Evolutionary conservation across 169 alveolate species (phyloP).

Genomic region (Perkinsus chesapeaki): DNA sequence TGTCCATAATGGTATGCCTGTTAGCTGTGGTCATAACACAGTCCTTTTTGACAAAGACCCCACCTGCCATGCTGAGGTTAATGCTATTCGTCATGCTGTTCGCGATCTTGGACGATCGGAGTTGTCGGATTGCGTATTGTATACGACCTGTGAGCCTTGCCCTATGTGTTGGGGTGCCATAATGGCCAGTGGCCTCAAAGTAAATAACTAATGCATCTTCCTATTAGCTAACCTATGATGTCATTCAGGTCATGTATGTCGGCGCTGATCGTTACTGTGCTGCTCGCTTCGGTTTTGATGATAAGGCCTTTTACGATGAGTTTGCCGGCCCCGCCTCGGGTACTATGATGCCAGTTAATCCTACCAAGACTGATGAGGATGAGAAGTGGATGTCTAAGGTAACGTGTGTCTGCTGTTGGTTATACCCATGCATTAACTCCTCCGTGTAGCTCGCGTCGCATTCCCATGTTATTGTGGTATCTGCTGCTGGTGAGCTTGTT

Average conservation of each 20-base stretch:
- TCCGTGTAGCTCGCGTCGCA: not conserved
- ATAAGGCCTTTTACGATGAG: slow-evolving; percentile 6
- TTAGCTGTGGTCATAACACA: slow-evolving; percentile 7
- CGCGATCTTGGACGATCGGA: not conserved
- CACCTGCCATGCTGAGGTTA: slow-evolving; percentile 8
- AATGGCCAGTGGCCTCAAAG: slow-evolving; percentile 2
- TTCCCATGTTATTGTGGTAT: not conserved
- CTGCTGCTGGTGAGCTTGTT: not conserved
- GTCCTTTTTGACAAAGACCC: not conserved
- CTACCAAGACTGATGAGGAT: not conserved
- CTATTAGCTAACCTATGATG: too few relatives aligned
- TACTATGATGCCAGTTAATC: not conserved
- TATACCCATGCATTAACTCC: not conserved
- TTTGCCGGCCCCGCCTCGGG: not conserved
- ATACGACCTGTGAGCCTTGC: slow-evolving; percentile 9
- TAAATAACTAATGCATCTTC: too few relatives aligned
- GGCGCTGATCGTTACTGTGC: slow-evolving; percentile 11
- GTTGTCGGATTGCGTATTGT: not conserved
- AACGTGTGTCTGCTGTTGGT: not conserved
- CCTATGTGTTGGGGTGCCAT: slow-evolving; percentile 14
- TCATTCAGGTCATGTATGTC: not conserved
- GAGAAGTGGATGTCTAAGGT: slow-evolving; percentile 1
- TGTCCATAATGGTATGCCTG: not conserved
- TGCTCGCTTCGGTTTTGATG: slow-evolving; percentile 5
- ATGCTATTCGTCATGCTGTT: slow-evolving; percentile 3